Base-by-base conservation (phyloP, 805 yeast species). In the Candida railenensis region DNA sequence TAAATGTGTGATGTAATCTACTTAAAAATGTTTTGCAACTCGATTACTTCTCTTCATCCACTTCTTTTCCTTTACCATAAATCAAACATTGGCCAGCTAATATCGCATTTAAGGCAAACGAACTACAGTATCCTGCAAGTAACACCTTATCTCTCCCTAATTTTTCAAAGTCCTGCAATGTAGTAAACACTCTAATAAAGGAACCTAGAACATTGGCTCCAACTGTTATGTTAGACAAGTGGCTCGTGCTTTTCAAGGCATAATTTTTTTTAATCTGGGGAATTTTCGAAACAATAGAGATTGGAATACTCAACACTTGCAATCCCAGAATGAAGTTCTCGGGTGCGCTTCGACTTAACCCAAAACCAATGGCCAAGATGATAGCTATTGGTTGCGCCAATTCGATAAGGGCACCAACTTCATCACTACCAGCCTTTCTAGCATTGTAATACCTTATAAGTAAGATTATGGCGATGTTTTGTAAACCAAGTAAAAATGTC, bases 201-300 rank as follows among this genome's bases (percentile, higher is more conserved):
- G 75, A 63, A 1, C 77, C 77, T 19, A 67, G 37, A 34, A 64
- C 62, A 50, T 71, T 72, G 46, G 76, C 77, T 22, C 66, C 59
- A 30, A 71, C 60, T n/a, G 74, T 71, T 38, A 69, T 55, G 22
- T 55, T 61, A 9, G 72, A 63, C 39, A 72, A 65, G 49, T 69
- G 74, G 15, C 53, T 53, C 1, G 76, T 67, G 2, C 74, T 66
- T 38, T 61, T 57, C 50, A 71, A 60, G 19, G 50, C 55, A 20
- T 60, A 53, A 48, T 72, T 72, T 22, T 60, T 61, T 38, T 50
- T 55, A 46, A 72, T 71, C 47, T 72, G 77, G 5, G 76, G 75
- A 22, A 71, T 44, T 50, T 69, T 72, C 14, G 75, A 63, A 9
- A 61, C 53, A 9, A 71, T 60, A 7, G 67, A 59, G 12, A 72